A percentile compares a stretch with the other conserved stretches of the same genome.
Evolutionary conservation across 2,329 filamentous ascomycete genomes (phyloP).

Genomic region (Sphaceloma murrayae): DNA sequence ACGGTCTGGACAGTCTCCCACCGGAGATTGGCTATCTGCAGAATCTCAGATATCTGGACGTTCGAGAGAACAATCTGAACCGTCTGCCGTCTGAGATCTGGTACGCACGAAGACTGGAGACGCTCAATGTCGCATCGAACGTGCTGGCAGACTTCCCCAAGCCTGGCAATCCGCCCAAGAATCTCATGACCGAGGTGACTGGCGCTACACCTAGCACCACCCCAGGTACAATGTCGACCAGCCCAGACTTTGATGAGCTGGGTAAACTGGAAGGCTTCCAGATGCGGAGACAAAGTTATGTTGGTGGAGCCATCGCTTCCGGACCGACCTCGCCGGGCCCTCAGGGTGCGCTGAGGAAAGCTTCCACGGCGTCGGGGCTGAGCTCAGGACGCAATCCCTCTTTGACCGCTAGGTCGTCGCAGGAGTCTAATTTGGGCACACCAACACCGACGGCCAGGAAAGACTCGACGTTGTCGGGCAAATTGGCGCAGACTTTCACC

Average conservation of each 20-base stretch:
- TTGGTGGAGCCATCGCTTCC: slow-evolving; percentile 47
- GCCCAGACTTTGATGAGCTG: slow-evolving; percentile 70
- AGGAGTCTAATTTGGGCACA: slow-evolving; percentile 41
- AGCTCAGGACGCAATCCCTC: slow-evolving; percentile 67
- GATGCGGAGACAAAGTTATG: slow-evolving; percentile 70
- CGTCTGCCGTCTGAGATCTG: slow-evolving; percentile 88
- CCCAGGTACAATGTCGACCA: slow-evolving; percentile 34
- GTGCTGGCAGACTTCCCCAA: slow-evolving; percentile 86
- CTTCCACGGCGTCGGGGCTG: slow-evolving; percentile 75
- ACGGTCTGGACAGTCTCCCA: slow-evolving; percentile 74
- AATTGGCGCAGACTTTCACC: slow-evolving; percentile 77
- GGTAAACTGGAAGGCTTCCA: slow-evolving; percentile 54
- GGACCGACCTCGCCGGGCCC: slow-evolving; percentile 26
- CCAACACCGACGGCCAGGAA: slow-evolving; percentile 58
- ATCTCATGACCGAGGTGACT: slow-evolving; percentile 27
- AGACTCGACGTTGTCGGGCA: slow-evolving; percentile 76
- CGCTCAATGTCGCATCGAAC: slow-evolving; percentile 90
- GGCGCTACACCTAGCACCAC: slow-evolving; percentile 40
- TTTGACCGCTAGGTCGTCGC: slow-evolving; percentile 56
- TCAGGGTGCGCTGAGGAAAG: slow-evolving; percentile 29
- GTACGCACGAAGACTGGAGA: slow-evolving; percentile 85
- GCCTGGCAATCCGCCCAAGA: slow-evolving; percentile 54
- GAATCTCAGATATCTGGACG: slow-evolving; percentile 76
- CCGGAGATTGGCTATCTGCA: slow-evolving; percentile 77
- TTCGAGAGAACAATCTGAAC: slow-evolving; percentile 87